Evolutionary conservation across 148 eudicot genomes (phyloP).

Genomic region (Vaccinium macrocarpon): DNA sequence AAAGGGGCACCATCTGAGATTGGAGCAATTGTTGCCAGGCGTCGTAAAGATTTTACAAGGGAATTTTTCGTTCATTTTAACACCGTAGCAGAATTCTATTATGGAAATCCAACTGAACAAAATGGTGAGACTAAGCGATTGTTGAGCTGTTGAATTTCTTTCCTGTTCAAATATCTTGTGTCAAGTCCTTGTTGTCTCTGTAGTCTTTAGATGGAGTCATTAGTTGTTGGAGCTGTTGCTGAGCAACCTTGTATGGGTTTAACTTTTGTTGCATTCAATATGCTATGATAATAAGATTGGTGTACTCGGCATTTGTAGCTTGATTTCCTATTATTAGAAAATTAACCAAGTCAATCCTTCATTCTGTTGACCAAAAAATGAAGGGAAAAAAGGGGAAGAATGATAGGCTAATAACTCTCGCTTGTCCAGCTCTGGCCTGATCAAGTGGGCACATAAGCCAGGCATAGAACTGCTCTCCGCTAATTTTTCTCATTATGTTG

Average conservation of each 20-base stretch:
- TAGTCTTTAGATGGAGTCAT: constrained; percentile 20
- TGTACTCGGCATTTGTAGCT: too few species aligned
- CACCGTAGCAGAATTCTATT: constrained; percentile 74
- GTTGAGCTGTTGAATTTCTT: background rate
- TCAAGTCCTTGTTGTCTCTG: constrained; percentile 7
- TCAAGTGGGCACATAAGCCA: background rate
- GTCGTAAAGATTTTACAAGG: constrained; percentile 92
- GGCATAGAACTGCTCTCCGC: background rate
- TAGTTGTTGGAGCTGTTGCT: constrained; percentile 2
- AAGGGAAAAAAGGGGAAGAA: background rate
- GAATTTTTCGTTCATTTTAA: constrained; percentile 83
- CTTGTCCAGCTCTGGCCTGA: background rate
- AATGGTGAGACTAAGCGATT: constrained; percentile 48
- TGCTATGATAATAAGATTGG: background rate
- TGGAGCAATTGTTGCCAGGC: constrained; percentile 65
- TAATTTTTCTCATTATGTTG: background rate
- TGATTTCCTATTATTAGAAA: background rate
- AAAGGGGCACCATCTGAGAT: constrained; percentile 56
- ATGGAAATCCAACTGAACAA: constrained; percentile 69
- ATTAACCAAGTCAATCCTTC: constrained; percentile 2
- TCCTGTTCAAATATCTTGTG: constrained; percentile 1
- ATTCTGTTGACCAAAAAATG: too few species aligned
- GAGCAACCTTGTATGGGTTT: background rate
- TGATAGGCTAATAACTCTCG: background rate
- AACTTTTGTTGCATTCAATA: background rate